Percentiles rank a stretch among this genome's conserved stretches.
phyloP scores from a whole-genome alignment of 352 stramenopile genomes.

The Phytophthora pini region DNA sequence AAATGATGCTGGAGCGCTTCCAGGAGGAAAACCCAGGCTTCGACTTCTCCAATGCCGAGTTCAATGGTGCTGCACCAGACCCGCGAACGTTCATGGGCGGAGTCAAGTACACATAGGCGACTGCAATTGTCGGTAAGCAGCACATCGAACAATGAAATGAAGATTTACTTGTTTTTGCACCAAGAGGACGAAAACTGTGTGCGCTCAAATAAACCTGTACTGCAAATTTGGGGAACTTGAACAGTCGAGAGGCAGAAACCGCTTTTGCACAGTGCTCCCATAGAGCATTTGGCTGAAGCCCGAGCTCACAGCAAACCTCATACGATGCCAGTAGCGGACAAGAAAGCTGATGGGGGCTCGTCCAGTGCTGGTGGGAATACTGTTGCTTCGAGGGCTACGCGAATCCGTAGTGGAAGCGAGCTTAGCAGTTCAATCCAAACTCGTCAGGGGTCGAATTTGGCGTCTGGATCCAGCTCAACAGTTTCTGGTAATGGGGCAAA shows the following conservation, averaged over 20 bases:
- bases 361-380: constrained; percentile 40
- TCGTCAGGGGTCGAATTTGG: constrained; percentile 21
- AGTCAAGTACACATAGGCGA: constrained; percentile 83
- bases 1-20: constrained; percentile 98
- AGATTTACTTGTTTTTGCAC: background rate
- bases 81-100: constrained; percentile 98
- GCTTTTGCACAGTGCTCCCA: background rate
- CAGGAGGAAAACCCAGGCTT: constrained; percentile 99
- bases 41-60: constrained; percentile 97
- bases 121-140: background rate
- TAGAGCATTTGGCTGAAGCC: too few relatives aligned
- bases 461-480: constrained; percentile 11
- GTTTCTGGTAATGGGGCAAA: constrained; percentile 16
- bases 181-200: background rate
- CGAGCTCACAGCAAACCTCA: too few relatives aligned
- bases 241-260: constrained; percentile 29
- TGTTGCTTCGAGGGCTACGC: constrained; percentile 20
- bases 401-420: constrained; percentile 50
- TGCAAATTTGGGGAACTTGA: background rate
- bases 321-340: constrained; percentile 29
- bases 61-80: constrained; percentile 96
- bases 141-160: background rate
- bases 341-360: constrained; percentile 33
- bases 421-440: constrained; percentile 18
- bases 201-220: constrained; percentile 21